A percentile compares a stretch with the other conserved stretches of the same genome.
Conservation (phyloP, 495 filamentous ascomycete species). For the Hypoxylon intermedium region DNA sequence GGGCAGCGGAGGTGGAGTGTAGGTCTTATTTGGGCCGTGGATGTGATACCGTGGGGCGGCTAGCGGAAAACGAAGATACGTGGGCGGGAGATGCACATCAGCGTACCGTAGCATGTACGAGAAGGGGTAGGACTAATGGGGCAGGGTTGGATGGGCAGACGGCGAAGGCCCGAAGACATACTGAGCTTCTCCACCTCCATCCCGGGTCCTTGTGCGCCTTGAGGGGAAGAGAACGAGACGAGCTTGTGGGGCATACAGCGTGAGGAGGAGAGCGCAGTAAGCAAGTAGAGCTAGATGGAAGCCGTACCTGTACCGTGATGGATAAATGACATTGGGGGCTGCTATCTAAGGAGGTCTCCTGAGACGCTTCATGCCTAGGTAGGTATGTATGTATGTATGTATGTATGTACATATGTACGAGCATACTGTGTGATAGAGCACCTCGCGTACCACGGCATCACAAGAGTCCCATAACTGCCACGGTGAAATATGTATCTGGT, state of each 20-base stretch:
- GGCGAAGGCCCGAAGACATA: conserved; percentile 40
- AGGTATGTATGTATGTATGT: conserved; percentile 17
- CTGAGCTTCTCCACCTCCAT: conserved; percentile 41
- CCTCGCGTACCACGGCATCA: conserved; percentile 24
- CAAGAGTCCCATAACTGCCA: conserved; percentile 22
- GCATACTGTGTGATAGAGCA: conserved; percentile 18
- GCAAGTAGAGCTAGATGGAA: conserved; percentile 12
- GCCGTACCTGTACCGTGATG: conserved; percentile 26
- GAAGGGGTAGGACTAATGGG: conserved; percentile 42
- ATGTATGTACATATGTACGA: conserved; percentile 16
- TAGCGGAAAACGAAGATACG: conserved; percentile 42
- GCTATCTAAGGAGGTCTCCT: conserved; percentile 16
- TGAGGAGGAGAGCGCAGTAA: conserved; percentile 20
- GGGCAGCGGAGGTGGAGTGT: conserved; percentile 47
- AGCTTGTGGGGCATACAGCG: conserved; percentile 24
- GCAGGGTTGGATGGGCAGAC: conserved; percentile 41
- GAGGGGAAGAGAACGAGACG: conserved; percentile 13
- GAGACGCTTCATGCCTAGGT: conserved; percentile 29
- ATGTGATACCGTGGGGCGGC: conserved; percentile 46
- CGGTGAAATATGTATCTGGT: conserved; percentile 21
- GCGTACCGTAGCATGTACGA: conserved; percentile 37
- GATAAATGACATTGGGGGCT: conserved; percentile 14
- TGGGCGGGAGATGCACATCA: conserved; percentile 41
- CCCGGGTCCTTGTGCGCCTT: conserved; percentile 30
- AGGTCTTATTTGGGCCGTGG: conserved; percentile 47